Conservation (phyloP, 192 early-diverging fungal species). For the Haplosporangium gracile region DNA sequence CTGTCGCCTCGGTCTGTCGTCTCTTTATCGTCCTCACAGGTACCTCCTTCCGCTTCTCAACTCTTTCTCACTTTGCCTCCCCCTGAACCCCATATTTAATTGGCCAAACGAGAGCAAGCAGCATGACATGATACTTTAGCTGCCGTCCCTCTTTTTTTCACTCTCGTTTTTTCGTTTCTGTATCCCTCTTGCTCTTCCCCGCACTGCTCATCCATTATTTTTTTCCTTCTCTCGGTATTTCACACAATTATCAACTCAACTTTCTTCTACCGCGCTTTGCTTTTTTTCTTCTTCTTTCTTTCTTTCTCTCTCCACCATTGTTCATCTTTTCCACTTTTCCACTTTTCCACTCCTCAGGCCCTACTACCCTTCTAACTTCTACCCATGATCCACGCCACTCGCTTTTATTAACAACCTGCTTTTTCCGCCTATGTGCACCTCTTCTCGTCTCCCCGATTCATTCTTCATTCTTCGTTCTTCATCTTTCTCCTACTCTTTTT, state of each 20-base stretch:
- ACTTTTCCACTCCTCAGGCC: not conserved
- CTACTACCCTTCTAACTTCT: not conserved
- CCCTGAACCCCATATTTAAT: not conserved
- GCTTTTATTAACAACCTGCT: too few relatives aligned
- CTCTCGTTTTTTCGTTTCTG: not conserved
- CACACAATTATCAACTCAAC: too few relatives aligned
- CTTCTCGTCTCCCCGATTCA: not conserved
- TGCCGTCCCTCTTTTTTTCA: not conserved
- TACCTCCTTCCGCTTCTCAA: not conserved
- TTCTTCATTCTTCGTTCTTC: not conserved
- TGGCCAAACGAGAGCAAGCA: not conserved
- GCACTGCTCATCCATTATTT: not conserved
- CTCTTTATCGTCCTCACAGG: not conserved
- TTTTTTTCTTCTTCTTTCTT: constrained; percentile 4
- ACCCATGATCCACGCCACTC: not conserved
- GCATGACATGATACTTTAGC: not conserved
- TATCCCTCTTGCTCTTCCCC: not conserved
- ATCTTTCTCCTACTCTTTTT: not conserved
- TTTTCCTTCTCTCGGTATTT: not conserved
- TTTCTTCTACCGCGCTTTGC: not conserved
- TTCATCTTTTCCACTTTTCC: not conserved
- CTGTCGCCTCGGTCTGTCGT: not conserved
- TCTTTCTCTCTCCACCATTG: too few relatives aligned
- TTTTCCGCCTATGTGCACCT: not conserved
- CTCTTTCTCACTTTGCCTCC: not conserved